These are phyloP conservation scores for Sesbania bispinosa DNA, from an alignment of 306 rosid species.

Conservation along the genomic window DNA sequence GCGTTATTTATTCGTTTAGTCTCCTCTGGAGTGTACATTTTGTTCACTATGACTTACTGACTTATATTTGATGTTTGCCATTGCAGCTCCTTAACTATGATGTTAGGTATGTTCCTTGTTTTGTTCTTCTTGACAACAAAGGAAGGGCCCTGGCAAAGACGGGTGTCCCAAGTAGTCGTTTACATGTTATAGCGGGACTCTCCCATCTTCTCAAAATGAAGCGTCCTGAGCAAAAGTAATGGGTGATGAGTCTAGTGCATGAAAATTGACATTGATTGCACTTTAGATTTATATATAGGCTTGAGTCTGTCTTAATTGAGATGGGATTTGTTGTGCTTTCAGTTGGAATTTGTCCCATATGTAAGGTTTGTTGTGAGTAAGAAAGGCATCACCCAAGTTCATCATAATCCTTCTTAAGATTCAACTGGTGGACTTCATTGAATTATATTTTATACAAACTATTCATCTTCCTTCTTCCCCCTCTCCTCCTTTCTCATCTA, in stretches of 20 bases:
- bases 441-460: neutral
- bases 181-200: slow-evolving; percentile 76
- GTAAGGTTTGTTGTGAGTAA: neutral
- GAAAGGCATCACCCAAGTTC: neutral
- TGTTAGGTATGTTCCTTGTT: slow-evolving; percentile 84
- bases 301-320: neutral
- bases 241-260: neutral
- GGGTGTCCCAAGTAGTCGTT: slow-evolving; percentile 75
- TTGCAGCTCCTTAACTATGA: slow-evolving; percentile 86
- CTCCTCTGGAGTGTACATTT: neutral
- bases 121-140: slow-evolving; percentile 73
- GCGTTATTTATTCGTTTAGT: neutral
- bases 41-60: slow-evolving; percentile 15
- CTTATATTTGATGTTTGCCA: neutral
- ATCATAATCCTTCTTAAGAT: neutral
- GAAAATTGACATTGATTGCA: neutral
- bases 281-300: neutral
- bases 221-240: slow-evolving; percentile 35
- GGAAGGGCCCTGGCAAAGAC: slow-evolving; percentile 87
- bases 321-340: neutral
- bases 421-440: neutral
- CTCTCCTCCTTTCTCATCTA: no score
- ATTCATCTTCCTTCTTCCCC: neutral
- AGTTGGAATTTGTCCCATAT: neutral
- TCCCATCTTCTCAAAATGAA: slow-evolving; percentile 88